Evolutionary conservation across 1,139 yeast species (phyloP).

Genomic region (Sugiyamaella sp.): DNA sequence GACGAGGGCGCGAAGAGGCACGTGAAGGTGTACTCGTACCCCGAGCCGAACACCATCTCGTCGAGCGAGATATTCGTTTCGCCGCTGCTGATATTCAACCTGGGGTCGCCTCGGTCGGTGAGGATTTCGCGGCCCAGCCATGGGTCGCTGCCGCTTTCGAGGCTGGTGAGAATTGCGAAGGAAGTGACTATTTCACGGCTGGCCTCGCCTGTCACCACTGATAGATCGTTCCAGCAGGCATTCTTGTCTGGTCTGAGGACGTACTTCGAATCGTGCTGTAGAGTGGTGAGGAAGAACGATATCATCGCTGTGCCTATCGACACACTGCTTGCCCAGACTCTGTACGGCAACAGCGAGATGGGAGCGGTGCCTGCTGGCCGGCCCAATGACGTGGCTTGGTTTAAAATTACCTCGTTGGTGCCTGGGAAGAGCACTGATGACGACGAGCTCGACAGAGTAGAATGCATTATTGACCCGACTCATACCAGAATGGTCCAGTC

Average conservation of each 20-base stretch:
- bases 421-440: slow-evolving; percentile 46
- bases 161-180: slow-evolving; percentile 47
- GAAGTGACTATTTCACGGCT: slow-evolving; percentile 65
- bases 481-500: slow-evolving; percentile 70
- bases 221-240: slow-evolving; percentile 63
- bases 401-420: slow-evolving; percentile 53
- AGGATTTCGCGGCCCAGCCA: slow-evolving; percentile 35
- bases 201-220: slow-evolving; percentile 72
- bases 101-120: slow-evolving; percentile 46
- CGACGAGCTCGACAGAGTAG: slow-evolving; percentile 43
- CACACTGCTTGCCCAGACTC: slow-evolving; percentile 62
- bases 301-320: slow-evolving; percentile 79
- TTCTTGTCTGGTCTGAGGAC: slow-evolving; percentile 65
- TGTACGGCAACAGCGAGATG: slow-evolving; percentile 47
- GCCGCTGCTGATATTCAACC: slow-evolving; percentile 63
- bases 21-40: slow-evolving; percentile 59
- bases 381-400: slow-evolving; percentile 86
- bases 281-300: slow-evolving; percentile 66
- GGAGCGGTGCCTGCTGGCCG: slow-evolving; percentile 54
- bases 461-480: slow-evolving; percentile 63
- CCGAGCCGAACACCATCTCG: slow-evolving; percentile 60
- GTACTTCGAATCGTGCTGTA: slow-evolving; percentile 58
- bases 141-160: slow-evolving; percentile 10
- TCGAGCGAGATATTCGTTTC: slow-evolving; percentile 55
- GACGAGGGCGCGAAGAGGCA: slow-evolving; percentile 34